phyloP scores from a whole-genome alignment of 2,329 filamentous ascomycete species.

The Boeremia lycopersici region DNA sequence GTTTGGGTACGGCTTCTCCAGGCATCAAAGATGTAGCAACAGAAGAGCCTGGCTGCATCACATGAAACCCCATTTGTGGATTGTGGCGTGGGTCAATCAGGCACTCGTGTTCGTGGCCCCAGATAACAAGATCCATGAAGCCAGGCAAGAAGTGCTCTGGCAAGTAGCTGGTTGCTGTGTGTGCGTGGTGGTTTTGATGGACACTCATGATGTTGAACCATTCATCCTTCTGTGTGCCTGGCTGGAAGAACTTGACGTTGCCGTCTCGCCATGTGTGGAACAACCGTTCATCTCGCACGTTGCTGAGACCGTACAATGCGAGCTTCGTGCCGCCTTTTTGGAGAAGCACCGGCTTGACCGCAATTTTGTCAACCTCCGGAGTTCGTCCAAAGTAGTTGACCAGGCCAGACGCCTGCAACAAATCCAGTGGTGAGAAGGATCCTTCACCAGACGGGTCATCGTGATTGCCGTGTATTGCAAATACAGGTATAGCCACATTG shows the following conservation, averaged over 20 bases:
- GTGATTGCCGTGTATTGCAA: constrained; percentile 98
- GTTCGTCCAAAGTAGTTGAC: constrained; percentile 96
- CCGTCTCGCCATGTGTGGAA: constrained; percentile 92
- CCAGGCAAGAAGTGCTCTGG: constrained; percentile 91
- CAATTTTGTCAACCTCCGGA: constrained; percentile 90
- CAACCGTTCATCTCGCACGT: constrained; percentile 92
- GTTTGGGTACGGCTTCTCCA: constrained; percentile 88
- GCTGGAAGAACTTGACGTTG: constrained; percentile 92
- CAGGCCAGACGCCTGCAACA: constrained; percentile 87
- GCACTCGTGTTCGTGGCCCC: constrained; percentile 98
- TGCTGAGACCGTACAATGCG: constrained; percentile 91
- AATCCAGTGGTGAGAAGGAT: constrained; percentile 85
- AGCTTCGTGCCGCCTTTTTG: constrained; percentile 94
- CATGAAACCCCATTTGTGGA: constrained; percentile 86
- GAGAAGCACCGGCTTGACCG: constrained; percentile 86
- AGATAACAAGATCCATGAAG: constrained; percentile 89
- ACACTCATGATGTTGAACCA: constrained; percentile 98
- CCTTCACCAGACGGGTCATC: constrained; percentile 98
- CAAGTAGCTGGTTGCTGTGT: constrained; percentile 90
- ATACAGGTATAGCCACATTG: constrained; percentile 95
- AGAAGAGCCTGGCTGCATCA: constrained; percentile 97
- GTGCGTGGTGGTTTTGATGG: constrained; percentile 93
- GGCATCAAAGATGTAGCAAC: constrained; percentile 91
- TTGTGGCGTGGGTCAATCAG: constrained; percentile 84
- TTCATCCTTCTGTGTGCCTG: constrained; percentile 77